These are phyloP conservation scores for Ambrosia trifida DNA, from an alignment of 129 eudicot genomes.

Conservation along the genomic window DNA sequence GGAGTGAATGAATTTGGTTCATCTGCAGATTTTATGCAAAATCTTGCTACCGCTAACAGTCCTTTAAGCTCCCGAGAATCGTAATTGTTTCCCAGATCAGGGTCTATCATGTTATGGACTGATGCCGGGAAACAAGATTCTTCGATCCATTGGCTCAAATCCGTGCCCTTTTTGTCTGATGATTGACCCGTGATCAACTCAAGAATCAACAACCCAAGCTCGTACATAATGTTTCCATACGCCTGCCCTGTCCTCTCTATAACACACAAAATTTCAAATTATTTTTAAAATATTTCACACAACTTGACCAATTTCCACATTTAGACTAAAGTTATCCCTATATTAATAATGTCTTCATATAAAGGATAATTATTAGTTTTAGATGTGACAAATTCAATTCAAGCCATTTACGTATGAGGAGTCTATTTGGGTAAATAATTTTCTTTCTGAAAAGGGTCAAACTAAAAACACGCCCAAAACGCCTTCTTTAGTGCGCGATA, in stretches of 20 bases:
- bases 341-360: too few relatives aligned
- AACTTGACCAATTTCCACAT: background rate
- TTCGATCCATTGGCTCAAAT: slow-evolving; percentile 75
- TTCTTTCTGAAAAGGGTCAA: too few relatives aligned
- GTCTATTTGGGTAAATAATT: too few relatives aligned
- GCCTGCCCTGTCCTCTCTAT: slow-evolving; percentile 44
- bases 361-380: too few relatives aligned
- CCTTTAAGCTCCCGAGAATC: slow-evolving; percentile 65
- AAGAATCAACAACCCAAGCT: slow-evolving; percentile 73
- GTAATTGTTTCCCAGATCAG: slow-evolving; percentile 78
- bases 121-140: slow-evolving; percentile 48
- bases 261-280: slow-evolving; percentile 1
- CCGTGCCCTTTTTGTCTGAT: slow-evolving; percentile 58
- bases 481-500: too few relatives aligned
- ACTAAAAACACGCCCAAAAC: too few relatives aligned
- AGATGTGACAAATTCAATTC: too few relatives aligned
- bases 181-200: slow-evolving; percentile 91
- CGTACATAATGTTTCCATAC: slow-evolving; percentile 54
- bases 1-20: slow-evolving; percentile 54
- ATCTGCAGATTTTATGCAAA: slow-evolving; percentile 64
- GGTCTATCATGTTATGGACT: slow-evolving; percentile 78
- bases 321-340: too few relatives aligned
- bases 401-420: too few relatives aligned
- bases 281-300: background rate
- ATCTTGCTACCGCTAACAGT: slow-evolving; percentile 71